phyloP scores from a whole-genome alignment of 2,329 filamentous ascomycete genomes.

The Zalaria sp. region DNA sequence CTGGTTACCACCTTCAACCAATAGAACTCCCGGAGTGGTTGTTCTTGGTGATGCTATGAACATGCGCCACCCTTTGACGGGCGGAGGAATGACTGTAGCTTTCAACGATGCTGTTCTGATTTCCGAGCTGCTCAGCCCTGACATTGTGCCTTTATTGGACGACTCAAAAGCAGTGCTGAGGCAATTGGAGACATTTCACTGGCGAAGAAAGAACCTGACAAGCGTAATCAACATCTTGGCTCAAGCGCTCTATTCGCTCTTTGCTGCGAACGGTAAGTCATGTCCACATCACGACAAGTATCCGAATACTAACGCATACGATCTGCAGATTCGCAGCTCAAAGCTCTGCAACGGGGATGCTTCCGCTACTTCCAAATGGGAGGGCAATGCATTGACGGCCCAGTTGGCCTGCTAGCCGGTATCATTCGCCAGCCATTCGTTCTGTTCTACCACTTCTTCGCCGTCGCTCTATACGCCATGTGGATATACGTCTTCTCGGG shows the following conservation, averaged over 20 bases:
- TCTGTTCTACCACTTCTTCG: slow-evolving; percentile 87
- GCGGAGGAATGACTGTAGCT: slow-evolving; percentile 95
- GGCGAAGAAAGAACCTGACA: slow-evolving; percentile 67
- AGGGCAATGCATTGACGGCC: slow-evolving; percentile 59
- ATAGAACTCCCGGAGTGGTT: slow-evolving; percentile 56
- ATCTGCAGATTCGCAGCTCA: slow-evolving; percentile 48
- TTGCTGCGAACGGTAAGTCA: slow-evolving; percentile 57
- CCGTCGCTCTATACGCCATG: slow-evolving; percentile 77
- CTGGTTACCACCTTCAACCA: slow-evolving; percentile 70
- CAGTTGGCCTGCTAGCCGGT: slow-evolving; percentile 68
- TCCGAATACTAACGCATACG: background rate
- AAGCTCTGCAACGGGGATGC: slow-evolving; percentile 74
- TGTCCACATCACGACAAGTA: slow-evolving; percentile 4
- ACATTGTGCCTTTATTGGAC: slow-evolving; percentile 52
- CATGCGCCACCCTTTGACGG: slow-evolving; percentile 97
- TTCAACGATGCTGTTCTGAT: slow-evolving; percentile 83
- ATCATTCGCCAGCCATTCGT: slow-evolving; percentile 64
- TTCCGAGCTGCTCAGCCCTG: slow-evolving; percentile 56
- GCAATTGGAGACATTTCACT: slow-evolving; percentile 69
- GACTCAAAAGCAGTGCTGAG: slow-evolving; percentile 51
- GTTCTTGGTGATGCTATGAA: slow-evolving; percentile 92
- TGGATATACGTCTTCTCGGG: slow-evolving; percentile 47
- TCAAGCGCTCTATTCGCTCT: slow-evolving; percentile 80
- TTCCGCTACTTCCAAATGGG: slow-evolving; percentile 79
- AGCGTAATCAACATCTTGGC: slow-evolving; percentile 96